phyloP scores from a whole-genome alignment of 306 rosid species.

The Begonia peltatifolia region DNA sequence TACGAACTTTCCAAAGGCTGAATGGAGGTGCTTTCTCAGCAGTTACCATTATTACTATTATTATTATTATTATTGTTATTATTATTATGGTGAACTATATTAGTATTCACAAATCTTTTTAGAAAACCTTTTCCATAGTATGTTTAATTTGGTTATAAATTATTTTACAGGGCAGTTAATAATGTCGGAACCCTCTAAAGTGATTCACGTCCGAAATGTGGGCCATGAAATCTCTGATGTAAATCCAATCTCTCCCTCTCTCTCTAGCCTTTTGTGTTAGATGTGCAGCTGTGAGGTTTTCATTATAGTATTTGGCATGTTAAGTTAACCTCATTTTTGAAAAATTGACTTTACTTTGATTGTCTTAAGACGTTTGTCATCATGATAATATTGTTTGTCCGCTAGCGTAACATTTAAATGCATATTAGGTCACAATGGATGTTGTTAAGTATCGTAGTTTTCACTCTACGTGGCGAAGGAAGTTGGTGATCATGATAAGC shows the following conservation, averaged over 20 bases:
- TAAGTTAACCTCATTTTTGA: too few species aligned
- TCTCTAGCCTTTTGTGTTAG: not conserved
- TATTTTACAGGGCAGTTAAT: conserved; percentile 28
- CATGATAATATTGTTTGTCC: too few species aligned
- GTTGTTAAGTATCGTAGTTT: not conserved
- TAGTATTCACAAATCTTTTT: too few species aligned
- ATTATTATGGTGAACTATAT: too few species aligned
- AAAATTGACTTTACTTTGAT: too few species aligned
- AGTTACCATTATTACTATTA: too few species aligned
- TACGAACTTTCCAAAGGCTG: too few species aligned
- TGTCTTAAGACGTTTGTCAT: too few species aligned
- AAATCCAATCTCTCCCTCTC: conserved; percentile 6
- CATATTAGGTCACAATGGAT: not conserved
- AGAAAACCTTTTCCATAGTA: not conserved
- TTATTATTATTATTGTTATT: too few species aligned
- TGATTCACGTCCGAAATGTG: conserved; percentile 91
- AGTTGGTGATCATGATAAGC: too few species aligned
- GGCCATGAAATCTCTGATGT: conserved; percentile 96
- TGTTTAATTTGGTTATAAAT: conserved; percentile 1
- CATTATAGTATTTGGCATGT: not conserved
- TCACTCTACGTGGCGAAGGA: too few species aligned
- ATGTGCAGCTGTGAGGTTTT: not conserved
- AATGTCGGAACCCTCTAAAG: conserved; percentile 95
- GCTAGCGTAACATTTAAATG: not conserved
- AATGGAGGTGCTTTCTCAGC: too few species aligned